Base-by-base conservation (phyloP, 768 basidiomycete species). In the Mycena capillaripes region DNA sequence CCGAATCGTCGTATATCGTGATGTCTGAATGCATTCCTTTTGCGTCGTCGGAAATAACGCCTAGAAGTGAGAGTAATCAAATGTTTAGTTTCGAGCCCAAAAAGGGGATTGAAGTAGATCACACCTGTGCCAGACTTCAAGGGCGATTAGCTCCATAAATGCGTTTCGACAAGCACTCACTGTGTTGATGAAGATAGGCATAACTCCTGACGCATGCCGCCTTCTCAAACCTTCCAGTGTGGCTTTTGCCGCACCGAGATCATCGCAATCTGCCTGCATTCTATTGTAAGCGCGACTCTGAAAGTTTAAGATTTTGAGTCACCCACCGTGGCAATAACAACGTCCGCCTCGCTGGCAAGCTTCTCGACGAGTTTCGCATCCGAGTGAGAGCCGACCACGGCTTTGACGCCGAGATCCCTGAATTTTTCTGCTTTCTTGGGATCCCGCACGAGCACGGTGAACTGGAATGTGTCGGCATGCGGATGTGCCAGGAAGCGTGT, bases 131-230 rank as follows among this genome's bases (percentile, higher is more conserved):
- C 89, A 55, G 89, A 90, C 88, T 90, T 61, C 10, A 32, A 8
- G 25, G 30, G 53, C 32, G 12, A n/a, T 17, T 12, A 10, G 19
- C 29, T 48, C 52, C n/a, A n/a, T n/a, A n/a, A n/a, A 60, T 30
- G 21, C 6, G n/a, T 21, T 4, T 4, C 55, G 50, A 71, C 42
- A 25, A 36, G 25, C 4, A 79, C 90, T 74, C 75, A 91, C 92
- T 0, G 91, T 92, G 75, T 94, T 90, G 21, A 94, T 91, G 14
- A 90, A 82, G 67, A 85, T 83, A 6, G 90, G 85, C 1, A 79
- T 76, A 3, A 77, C 81, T 4, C 88, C 87, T 25, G 72, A 76
- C 36, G 84, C 81, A 57, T 85, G 79, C 25, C 84, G 80, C 73
- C 82, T 86, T 81, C 87, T 89, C 77, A 89, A 70, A 1, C 92